Evolutionary conservation across 306 rosid genomes (phyloP), one percentile per base, ranked within the genome.

Genomic region (Vicia faba): DNA sequence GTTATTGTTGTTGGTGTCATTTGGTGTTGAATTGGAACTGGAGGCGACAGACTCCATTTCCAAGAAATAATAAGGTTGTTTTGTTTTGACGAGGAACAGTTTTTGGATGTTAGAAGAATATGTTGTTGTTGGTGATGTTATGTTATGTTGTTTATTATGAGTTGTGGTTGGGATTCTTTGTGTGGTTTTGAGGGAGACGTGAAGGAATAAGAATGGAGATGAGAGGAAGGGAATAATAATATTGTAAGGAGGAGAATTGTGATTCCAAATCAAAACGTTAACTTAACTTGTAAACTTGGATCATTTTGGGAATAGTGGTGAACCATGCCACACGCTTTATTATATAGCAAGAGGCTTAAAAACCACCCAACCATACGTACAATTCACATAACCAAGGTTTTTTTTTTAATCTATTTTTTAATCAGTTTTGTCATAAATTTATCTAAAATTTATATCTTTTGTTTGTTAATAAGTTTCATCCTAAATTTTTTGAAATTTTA

Each of bases 31-130:
- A 18, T 10, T 63, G 0, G 91, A 80, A 69, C 25, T 81, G 55
- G 96, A 87, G 73, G 82, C 84, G 12, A 72, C 58, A 1, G 89
- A 86, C 54, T 91, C 93, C 93, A 89, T 77, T 70, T 25, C 25
- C 19, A 13, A 61, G 13, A 19, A 38, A 16, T 10, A 33, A n/a
- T 10, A 33, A n/a, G 5, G 60, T 11, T 54, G 18, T 55, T 26
- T 55, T 55, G 61, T 26, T 53, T 23, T 20, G 58, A 51, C 2
- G 31, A 51, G 7, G 31, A 56, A 25, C 23, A 29, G 55, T 8
- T 63, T 64, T 20, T 51, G 29, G 55, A 19, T 49, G n/a, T 40
- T 13, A 13, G 16, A 40, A n/a, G 12, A 43, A 43, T 20, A 59
- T 59, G 45, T 16, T 61, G 1, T 19, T 81, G 72, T 18, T 29